A percentile compares a stretch with the other conserved stretches of the same genome.
phyloP scores from a whole-genome alignment of 2,329 filamentous ascomycete genomes.

The Madurella mycetomatis region DNA sequence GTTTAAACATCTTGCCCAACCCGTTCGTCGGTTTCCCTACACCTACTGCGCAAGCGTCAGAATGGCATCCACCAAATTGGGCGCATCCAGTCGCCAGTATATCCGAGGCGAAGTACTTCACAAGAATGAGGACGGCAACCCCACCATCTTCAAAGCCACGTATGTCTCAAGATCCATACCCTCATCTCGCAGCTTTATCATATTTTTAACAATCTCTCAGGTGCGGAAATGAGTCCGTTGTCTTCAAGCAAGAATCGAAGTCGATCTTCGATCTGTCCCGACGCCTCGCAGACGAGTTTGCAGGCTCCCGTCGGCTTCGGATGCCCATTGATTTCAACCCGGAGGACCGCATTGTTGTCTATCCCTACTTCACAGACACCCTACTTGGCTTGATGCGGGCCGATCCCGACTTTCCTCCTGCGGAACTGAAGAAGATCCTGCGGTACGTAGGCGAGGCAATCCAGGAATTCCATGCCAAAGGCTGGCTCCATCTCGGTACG shows the following conservation, averaged over 20 bases:
- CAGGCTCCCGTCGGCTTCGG: constrained; percentile 1
- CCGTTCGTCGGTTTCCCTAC: too few relatives aligned
- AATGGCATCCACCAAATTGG: constrained; percentile 1
- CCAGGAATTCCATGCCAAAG: constrained; percentile 1
- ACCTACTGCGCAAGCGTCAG: not conserved
- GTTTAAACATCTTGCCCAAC: too few relatives aligned
- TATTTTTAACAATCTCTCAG: not conserved
- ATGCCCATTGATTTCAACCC: not conserved
- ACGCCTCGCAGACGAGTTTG: constrained; percentile 2
- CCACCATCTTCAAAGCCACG: too few relatives aligned
- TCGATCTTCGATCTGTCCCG: not conserved
- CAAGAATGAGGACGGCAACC: not conserved
- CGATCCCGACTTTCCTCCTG: too few relatives aligned
- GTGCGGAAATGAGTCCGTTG: constrained; percentile 1
- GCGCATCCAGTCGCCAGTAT: not conserved
- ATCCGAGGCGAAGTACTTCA: constrained; percentile 1
- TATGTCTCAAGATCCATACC: too few relatives aligned
- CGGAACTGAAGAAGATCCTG: too few relatives aligned
- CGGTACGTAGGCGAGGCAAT: too few relatives aligned
- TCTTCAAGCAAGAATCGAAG: not conserved
- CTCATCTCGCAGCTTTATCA: too few relatives aligned
- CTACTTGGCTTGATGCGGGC: too few relatives aligned
- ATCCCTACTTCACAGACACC: constrained; percentile 2
- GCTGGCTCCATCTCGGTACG: constrained; percentile 2
- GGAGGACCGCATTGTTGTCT: not conserved